phyloP scores from a whole-genome alignment of 371 early-diverging fungal species.

The Nosema bombycis region DNA sequence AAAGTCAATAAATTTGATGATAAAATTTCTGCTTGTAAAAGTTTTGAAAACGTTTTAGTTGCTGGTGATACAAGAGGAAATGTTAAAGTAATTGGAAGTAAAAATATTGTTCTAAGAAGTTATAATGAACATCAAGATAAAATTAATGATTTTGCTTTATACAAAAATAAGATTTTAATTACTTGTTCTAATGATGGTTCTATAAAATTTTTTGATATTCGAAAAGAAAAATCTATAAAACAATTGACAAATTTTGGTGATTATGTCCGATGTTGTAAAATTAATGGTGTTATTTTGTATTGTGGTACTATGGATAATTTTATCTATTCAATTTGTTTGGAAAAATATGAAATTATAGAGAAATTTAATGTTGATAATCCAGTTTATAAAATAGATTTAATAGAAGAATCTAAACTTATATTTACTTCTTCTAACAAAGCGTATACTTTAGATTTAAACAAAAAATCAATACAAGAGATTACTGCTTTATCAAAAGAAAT shows the following conservation, averaged over 20 bases:
- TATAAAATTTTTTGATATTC: constrained; percentile 33
- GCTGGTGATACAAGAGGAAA: constrained; percentile 37
- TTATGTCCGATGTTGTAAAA: constrained; percentile 15
- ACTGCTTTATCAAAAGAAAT: constrained; percentile 25
- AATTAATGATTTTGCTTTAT: constrained; percentile 33
- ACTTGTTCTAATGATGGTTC: constrained; percentile 39
- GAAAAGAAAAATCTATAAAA: constrained; percentile 22
- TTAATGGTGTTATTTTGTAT: constrained; percentile 24
- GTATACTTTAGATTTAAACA: constrained; percentile 18
- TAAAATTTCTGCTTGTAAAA: constrained; percentile 17
- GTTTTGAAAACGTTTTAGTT: constrained; percentile 15
- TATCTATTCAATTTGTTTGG: constrained; percentile 17
- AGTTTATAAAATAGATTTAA: constrained; percentile 7
- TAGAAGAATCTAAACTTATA: constrained; percentile 5
- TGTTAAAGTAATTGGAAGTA: constrained; percentile 30
- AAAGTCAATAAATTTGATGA: constrained; percentile 43
- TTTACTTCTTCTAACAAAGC: constrained; percentile 29
- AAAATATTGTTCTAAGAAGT: constrained; percentile 26
- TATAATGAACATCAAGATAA: constrained; percentile 44
- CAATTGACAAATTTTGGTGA: constrained; percentile 15
- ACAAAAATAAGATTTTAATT: constrained; percentile 11
- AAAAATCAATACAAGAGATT: not conserved
- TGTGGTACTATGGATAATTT: constrained; percentile 26
- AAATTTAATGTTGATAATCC: not conserved
- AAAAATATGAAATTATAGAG: constrained; percentile 1